These are phyloP conservation scores for Strobilomyces confusus DNA, from an alignment of 768 basidiomycete species.

Conservation along the genomic window DNA sequence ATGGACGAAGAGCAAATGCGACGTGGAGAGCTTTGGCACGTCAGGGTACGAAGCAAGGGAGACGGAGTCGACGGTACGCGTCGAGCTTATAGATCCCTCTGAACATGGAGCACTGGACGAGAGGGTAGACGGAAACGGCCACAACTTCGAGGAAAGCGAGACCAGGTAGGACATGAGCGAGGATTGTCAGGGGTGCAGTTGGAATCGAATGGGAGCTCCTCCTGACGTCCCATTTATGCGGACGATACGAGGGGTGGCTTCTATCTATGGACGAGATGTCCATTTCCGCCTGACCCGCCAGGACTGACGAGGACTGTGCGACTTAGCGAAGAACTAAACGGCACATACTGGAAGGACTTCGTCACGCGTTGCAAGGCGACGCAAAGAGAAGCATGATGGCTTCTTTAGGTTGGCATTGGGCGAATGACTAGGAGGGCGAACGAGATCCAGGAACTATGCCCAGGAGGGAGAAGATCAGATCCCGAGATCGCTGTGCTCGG, in stretches of 20 bases:
- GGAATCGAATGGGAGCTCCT: constrained; percentile 3
- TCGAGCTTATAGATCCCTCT: constrained; percentile 19
- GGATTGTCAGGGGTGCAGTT: constrained; percentile 3
- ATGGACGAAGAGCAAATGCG: constrained; percentile 59
- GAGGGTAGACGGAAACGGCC: background rate
- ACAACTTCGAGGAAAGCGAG: constrained; percentile 7
- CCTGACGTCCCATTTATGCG: constrained; percentile 25
- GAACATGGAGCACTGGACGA: constrained; percentile 8
- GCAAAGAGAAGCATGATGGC: constrained; percentile 27
- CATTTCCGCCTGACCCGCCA: constrained; percentile 19
- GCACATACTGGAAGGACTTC: constrained; percentile 24
- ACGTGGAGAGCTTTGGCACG: constrained; percentile 42
- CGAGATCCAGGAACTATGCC: constrained; percentile 12
- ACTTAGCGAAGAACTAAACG: constrained; percentile 27
- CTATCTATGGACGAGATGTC: constrained; percentile 17
- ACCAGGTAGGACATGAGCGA: constrained; percentile 18
- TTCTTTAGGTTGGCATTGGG: constrained; percentile 9
- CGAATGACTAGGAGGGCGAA: constrained; percentile 14
- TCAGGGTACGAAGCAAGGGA: constrained; percentile 21
- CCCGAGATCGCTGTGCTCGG: constrained; percentile 28
- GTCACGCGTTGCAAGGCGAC: constrained; percentile 24
- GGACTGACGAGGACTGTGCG: constrained; percentile 13
- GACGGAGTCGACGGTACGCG: constrained; percentile 20
- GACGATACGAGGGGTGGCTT: constrained; percentile 18
- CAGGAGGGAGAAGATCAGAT: constrained; percentile 21